Conservation (phyloP, 495 filamentous ascomycete species). For the Clohesyomyces aquaticus region DNA sequence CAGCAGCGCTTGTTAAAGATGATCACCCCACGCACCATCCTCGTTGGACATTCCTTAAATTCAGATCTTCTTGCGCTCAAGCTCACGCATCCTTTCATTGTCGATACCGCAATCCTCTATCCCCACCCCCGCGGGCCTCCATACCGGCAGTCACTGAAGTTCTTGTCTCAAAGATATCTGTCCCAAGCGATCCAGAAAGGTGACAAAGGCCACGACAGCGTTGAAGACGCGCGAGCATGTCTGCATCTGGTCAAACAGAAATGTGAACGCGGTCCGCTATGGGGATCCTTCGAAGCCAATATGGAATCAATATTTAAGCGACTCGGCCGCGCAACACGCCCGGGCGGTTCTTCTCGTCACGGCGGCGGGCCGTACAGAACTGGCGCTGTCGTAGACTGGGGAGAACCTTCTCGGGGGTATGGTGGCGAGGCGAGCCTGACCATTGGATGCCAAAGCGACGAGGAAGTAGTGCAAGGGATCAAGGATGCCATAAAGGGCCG, state of each 20-base stretch:
- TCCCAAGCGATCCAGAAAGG: constrained; percentile 82
- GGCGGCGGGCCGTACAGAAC: constrained; percentile 46
- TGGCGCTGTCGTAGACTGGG: constrained; percentile 88
- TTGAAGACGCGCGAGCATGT: constrained; percentile 88
- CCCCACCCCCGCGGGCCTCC: constrained; percentile 79
- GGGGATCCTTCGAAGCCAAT: constrained; percentile 74
- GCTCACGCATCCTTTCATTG: constrained; percentile 86
- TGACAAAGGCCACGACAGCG: constrained; percentile 78
- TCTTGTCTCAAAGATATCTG: constrained; percentile 77
- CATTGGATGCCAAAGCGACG: constrained; percentile 75
- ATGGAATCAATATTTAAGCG: constrained; percentile 88
- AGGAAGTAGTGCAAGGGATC: constrained; percentile 72
- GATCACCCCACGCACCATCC: constrained; percentile 73
- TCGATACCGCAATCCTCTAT: constrained; percentile 86
- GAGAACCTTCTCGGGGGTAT: constrained; percentile 72
- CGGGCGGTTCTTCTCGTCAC: constrained; percentile 49
- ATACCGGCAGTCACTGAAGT: constrained; percentile 77
- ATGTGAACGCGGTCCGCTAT: constrained; percentile 84
- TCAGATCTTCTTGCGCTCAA: constrained; percentile 83
- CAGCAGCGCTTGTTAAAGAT: constrained; percentile 74
- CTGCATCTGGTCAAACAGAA: constrained; percentile 93
- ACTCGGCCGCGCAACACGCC: constrained; percentile 61
- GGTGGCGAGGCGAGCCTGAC: constrained; percentile 70
- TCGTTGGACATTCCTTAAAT: constrained; percentile 90
- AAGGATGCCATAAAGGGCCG: constrained; percentile 71